A percentile compares a stretch with the other conserved stretches of the same genome.
phyloP scores from a whole-genome alignment of 2,329 filamentous ascomycete genomes.

The Blumeria graminis region DNA sequence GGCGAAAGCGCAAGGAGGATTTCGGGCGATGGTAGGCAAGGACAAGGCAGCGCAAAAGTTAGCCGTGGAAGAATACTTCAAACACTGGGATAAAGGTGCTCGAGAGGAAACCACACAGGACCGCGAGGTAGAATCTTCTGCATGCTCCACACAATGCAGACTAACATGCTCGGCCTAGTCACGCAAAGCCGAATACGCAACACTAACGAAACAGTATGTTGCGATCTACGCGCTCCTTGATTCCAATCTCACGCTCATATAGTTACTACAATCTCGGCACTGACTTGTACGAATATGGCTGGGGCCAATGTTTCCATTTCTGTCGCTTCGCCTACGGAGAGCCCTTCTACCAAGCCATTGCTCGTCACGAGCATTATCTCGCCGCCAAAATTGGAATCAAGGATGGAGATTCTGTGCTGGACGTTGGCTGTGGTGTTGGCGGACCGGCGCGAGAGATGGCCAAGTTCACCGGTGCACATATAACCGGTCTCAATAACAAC shows the following conservation, averaged over 20 bases:
- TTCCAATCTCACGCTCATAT: conserved; percentile 7
- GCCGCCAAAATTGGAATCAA: conserved; percentile 73
- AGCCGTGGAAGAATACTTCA: conserved; percentile 83
- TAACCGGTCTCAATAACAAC: conserved; percentile 94
- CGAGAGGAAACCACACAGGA: conserved; percentile 62
- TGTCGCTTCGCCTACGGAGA: conserved; percentile 80
- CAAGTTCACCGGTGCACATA: conserved; percentile 78
- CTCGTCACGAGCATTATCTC: conserved; percentile 93
- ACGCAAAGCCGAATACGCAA: conserved; percentile 72
- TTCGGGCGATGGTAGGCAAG: conserved; percentile 71
- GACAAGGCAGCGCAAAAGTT: conserved; percentile 54
- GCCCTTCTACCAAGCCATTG: conserved; percentile 74
- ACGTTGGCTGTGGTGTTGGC: conserved; percentile 92
- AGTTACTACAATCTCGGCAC: conserved; percentile 94
- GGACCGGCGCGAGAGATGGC: conserved; percentile 89
- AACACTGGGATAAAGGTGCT: conserved; percentile 74
- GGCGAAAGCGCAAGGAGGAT: conserved; percentile 42
- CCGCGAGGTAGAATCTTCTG: conserved; percentile 36
- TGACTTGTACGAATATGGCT: conserved; percentile 91
- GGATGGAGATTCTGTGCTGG: conserved; percentile 72
- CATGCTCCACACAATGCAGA: neutral
- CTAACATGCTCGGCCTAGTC: conserved; percentile 23
- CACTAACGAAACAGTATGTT: conserved; percentile 70
- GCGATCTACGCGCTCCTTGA: no score
- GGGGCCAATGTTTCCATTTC: conserved; percentile 94